Base-by-base conservation (phyloP, 352 stramenopile genomes). In the Globisporangium megalacanthum region DNA sequence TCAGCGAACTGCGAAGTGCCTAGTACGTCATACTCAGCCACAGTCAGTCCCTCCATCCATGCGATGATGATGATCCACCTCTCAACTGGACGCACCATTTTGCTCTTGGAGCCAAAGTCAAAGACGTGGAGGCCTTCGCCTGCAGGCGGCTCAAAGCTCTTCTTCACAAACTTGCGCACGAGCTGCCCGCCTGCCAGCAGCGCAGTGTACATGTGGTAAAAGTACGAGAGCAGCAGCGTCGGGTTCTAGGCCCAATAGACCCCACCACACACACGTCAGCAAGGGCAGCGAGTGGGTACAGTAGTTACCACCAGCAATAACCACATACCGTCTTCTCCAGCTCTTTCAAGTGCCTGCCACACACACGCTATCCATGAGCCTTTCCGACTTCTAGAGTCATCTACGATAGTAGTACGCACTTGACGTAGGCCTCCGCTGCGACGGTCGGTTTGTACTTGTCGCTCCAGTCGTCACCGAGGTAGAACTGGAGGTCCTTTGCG, bases 181-280 rank as follows among this genome's bases (percentile, higher is more conserved):
- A 84, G 79, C 57, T 75, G 69, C 0, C 80, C 80, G 6, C 78
- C 77, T 5, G 78, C 75, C 5, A 90, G 70, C 57, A 88, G 72
- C 48, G 77, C 75, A 61, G 75, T 80, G 64, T 87, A 90, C 80
- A 88, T 83, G 68, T 90, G 80, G 54, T 87, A 90, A 52, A 66
- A 73, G 60, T 90, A 87, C 42, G 77, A 61, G 35, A 87, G 52
- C 29, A 88, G 65, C 49, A 90, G 54, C n/a, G 68, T 68, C 14
- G 80, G 80, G 56, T 90, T 56, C 74, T 84, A 53, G 8, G 36
- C 6, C 25, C 25, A 29, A 29, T 29, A 29, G 25, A 29, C 25
- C 25, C n/a, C 15, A 36, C 19, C 49, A 42, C 15, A 6, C 1
- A n/a, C n/a, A 33, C 19, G 11, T 33, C n/a, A 48, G 35, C n/a